These are phyloP conservation scores for Fusarium torreyae DNA, from an alignment of 2,329 filamentous ascomycete genomes.

Conservation along the genomic window DNA sequence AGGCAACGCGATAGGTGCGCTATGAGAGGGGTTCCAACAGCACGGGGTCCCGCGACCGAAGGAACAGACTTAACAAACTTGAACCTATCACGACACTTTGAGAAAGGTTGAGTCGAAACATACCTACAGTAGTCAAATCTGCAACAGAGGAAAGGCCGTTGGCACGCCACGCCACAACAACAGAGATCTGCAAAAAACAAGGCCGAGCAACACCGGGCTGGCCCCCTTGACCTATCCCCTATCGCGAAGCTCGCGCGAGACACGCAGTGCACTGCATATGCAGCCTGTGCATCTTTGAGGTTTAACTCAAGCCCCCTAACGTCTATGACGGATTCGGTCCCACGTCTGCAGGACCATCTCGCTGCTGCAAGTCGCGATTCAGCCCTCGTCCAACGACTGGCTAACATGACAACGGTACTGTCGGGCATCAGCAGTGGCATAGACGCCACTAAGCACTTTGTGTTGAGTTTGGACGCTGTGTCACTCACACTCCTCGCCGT, in stretches of 20 bases:
- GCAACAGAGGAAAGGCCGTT: conserved; percentile 1
- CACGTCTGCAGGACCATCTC: conserved; percentile 38
- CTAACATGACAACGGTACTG: conserved; percentile 42
- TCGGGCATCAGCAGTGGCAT: conserved; percentile 35
- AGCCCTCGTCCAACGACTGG: conserved; percentile 36
- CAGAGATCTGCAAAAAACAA: conserved; percentile 14
- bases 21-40: conserved; percentile 7
- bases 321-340: conserved; percentile 26
- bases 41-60: conserved; percentile 10
- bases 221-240: conserved; percentile 6
- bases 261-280: conserved; percentile 12
- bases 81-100: conserved; percentile 30
- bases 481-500: conserved; percentile 59
- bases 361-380: conserved; percentile 32
- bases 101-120: conserved; percentile 26
- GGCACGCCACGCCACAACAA: conserved; percentile 7
- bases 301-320: conserved; percentile 13
- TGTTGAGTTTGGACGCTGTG: conserved; percentile 50
- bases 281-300: conserved; percentile 23
- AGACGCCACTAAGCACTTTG: conserved; percentile 36
- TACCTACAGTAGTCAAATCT: conserved; percentile 10
- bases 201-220: conserved; percentile 12
- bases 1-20: conserved; percentile 18
- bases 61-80: conserved; percentile 4
- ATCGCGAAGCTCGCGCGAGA: conserved; percentile 18